Conservation (phyloP, 2,329 filamentous ascomycete genomes). For the Epicoccum nigrum region DNA sequence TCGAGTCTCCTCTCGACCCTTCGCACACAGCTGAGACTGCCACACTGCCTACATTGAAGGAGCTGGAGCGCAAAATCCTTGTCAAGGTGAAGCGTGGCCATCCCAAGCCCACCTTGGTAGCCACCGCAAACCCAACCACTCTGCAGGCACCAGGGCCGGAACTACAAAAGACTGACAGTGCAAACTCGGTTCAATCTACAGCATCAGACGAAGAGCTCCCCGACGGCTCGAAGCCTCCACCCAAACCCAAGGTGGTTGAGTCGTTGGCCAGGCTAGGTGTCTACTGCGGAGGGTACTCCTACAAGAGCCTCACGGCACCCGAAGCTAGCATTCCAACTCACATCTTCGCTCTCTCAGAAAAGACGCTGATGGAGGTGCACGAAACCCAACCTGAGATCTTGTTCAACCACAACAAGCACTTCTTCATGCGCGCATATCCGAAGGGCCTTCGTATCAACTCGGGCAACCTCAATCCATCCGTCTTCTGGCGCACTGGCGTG, state of each 20-base stretch:
- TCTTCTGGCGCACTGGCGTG: constrained; percentile 87
- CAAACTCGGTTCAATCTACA: constrained; percentile 31
- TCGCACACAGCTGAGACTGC: constrained; percentile 56
- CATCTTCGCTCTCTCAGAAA: constrained; percentile 69
- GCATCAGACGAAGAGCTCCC: constrained; percentile 44
- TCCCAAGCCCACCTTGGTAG: constrained; percentile 33
- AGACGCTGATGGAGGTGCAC: constrained; percentile 69
- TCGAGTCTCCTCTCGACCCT: constrained; percentile 62
- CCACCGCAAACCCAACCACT: constrained; percentile 37
- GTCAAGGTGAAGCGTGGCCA: constrained; percentile 58
- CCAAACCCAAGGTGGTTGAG: constrained; percentile 67
- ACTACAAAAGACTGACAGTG: constrained; percentile 31
- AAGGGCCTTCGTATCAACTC: constrained; percentile 81
- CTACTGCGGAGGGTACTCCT: constrained; percentile 86
- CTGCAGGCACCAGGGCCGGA: constrained; percentile 33
- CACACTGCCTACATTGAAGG: constrained; percentile 67
- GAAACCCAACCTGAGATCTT: constrained; percentile 62
- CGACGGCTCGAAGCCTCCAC: constrained; percentile 59
- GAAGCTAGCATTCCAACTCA: constrained; percentile 63
- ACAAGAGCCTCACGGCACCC: constrained; percentile 72
- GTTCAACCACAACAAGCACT: constrained; percentile 81
- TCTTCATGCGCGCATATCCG: constrained; percentile 87
- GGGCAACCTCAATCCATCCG: constrained; percentile 82
- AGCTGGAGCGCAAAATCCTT: constrained; percentile 77
- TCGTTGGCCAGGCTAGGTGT: constrained; percentile 76